Conservation (phyloP, 148 eudicot species). For the Rhododendron vialii region DNA sequence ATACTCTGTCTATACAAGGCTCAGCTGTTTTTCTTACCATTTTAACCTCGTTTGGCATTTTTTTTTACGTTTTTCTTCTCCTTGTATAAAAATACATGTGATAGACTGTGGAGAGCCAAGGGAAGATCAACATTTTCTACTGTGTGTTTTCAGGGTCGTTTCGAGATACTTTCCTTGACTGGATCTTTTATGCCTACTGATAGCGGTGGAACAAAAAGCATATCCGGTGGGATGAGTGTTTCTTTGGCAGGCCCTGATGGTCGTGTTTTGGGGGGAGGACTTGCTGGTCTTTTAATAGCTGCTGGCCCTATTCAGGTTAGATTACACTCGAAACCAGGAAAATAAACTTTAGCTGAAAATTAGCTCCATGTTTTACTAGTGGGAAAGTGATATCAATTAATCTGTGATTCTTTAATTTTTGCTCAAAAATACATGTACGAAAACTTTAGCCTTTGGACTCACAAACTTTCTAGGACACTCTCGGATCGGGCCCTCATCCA, state of each 20-base stretch:
- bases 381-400: not conserved
- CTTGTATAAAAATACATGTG: not conserved
- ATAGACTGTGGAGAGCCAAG: not conserved
- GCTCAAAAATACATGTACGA: not conserved
- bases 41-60: not conserved
- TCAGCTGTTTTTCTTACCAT: not conserved
- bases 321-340: not conserved
- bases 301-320: slow-evolving; percentile 89
- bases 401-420: not conserved
- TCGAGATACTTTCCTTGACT: slow-evolving; percentile 74
- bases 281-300: slow-evolving; percentile 84
- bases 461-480: not conserved
- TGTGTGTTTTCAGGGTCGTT: slow-evolving; percentile 63
- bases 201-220: slow-evolving; percentile 64
- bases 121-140: not conserved
- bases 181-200: slow-evolving; percentile 78
- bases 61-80: not conserved
- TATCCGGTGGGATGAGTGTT: slow-evolving; percentile 90
- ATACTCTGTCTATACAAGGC: not conserved
- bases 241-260: slow-evolving; percentile 89
- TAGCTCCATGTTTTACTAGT: not conserved
- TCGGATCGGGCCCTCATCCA: not conserved
- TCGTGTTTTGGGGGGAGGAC: slow-evolving; percentile 78
- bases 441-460: not conserved
- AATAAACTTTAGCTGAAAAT: not conserved